Conservation (phyloP, 768 basidiomycete genomes). For the Mycena filopes region DNA sequence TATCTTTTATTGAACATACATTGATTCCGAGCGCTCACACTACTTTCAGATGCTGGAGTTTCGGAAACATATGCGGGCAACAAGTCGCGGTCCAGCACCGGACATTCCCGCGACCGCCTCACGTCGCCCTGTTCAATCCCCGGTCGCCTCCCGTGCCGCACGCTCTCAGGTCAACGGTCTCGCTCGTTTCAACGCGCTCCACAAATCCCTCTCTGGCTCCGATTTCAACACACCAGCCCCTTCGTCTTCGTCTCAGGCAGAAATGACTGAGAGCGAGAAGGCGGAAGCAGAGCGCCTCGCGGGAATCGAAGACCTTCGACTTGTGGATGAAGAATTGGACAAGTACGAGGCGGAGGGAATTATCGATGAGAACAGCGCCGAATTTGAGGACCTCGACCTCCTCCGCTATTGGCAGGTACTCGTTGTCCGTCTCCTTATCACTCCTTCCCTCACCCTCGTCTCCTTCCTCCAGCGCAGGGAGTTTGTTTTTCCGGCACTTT, state of each 20-base stretch:
- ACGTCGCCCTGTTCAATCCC: background rate
- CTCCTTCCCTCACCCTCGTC: background rate
- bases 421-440: background rate
- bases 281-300: constrained; percentile 8
- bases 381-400: background rate
- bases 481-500: background rate
- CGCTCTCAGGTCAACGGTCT: background rate
- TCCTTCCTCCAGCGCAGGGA: background rate
- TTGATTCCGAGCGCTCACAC: too few relatives aligned
- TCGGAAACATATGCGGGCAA: background rate
- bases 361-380: background rate
- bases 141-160: background rate
- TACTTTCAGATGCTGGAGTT: constrained; percentile 11
- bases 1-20: too few relatives aligned
- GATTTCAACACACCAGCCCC: background rate
- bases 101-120: background rate
- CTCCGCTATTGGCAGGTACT: constrained; percentile 2
- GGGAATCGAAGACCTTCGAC: background rate
- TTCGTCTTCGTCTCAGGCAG: background rate
- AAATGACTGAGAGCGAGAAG: background rate
- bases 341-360: constrained; percentile 3
- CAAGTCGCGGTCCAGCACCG: background rate
- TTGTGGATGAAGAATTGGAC: background rate
- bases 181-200: background rate
- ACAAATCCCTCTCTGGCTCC: background rate